Evolutionary conservation across 2,329 filamentous ascomycete genomes (phyloP).

Genomic region (Pyricularia pennisetigena): DNA sequence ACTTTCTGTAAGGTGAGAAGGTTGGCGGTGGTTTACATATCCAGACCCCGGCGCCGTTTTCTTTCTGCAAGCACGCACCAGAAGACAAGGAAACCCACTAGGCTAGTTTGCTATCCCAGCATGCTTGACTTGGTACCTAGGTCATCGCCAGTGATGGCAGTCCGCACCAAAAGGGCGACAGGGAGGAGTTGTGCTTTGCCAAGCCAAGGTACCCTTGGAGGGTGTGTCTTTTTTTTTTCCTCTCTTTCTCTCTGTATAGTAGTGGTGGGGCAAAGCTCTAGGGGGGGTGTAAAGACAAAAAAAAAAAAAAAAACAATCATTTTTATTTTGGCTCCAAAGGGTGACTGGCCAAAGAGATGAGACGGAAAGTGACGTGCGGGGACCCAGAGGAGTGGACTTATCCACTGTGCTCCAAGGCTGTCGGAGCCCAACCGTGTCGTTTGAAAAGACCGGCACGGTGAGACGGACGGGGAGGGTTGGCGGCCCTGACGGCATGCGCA

Average conservation of each 20-base stretch:
- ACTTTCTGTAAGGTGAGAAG: background rate
- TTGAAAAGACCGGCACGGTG: background rate
- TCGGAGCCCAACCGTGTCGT: background rate
- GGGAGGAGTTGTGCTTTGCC: background rate
- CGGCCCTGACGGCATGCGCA: slow-evolving; percentile 3
- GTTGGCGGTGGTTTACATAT: background rate
- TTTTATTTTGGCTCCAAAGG: background rate
- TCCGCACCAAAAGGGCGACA: background rate
- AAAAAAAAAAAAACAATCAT: background rate
- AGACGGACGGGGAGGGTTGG: background rate
- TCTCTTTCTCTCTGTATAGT: no score
- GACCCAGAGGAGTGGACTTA: background rate
- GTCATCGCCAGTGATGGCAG: background rate
- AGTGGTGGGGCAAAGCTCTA: background rate
- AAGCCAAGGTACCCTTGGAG: background rate
- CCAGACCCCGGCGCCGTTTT: background rate
- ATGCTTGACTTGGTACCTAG: background rate
- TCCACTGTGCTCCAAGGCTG: background rate
- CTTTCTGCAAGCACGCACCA: background rate
- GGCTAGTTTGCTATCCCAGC: background rate
- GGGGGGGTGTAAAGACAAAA: background rate
- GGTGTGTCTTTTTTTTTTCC: background rate
- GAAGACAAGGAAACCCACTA: background rate
- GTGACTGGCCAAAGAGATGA: background rate
- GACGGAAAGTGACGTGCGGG: background rate